These are phyloP conservation scores for Aristolochia fimbriata DNA, from an alignment of 164 flowering plant species.

Conservation along the genomic window DNA sequence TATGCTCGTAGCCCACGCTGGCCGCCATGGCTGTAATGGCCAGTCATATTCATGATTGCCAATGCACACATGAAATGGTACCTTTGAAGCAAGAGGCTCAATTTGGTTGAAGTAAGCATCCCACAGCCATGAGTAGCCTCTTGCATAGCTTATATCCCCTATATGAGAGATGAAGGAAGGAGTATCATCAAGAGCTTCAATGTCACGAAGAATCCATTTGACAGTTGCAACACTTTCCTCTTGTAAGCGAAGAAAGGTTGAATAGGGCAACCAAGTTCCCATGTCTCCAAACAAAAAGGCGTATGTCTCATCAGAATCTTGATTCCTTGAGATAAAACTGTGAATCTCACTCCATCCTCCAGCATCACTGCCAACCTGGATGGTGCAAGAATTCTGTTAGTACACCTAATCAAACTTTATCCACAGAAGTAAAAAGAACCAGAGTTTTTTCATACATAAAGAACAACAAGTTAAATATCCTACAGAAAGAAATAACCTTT, in stretches of 20 bases:
- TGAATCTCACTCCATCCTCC: slow-evolving; percentile 72
- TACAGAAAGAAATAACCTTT: too few relatives aligned
- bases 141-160: slow-evolving; percentile 96
- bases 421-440: too few relatives aligned
- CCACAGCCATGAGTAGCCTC: slow-evolving; percentile 97
- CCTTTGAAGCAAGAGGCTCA: slow-evolving; percentile 75
- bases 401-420: too few relatives aligned
- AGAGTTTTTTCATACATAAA: too few relatives aligned
- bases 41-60: slow-evolving; percentile 98
- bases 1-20: slow-evolving; percentile 51
- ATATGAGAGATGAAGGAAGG: slow-evolving; percentile 84
- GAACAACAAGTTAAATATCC: too few relatives aligned
- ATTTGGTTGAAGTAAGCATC: slow-evolving; percentile 79
- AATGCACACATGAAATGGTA: slow-evolving; percentile 90
- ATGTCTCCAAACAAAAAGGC: slow-evolving; percentile 93
- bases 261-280: slow-evolving; percentile 81
- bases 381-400: too few relatives aligned
- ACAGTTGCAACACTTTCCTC: slow-evolving; percentile 80
- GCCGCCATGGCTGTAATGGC: slow-evolving; percentile 92
- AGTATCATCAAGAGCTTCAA: slow-evolving; percentile 74
- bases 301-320: slow-evolving; percentile 53
- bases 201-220: slow-evolving; percentile 86
- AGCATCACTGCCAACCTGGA: slow-evolving; percentile 79
- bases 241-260: slow-evolving; percentile 70
- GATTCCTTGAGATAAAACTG: slow-evolving; percentile 56